Base-by-base conservation (phyloP, 1,284 basidiomycete genomes). In the Marasmius sp. region DNA sequence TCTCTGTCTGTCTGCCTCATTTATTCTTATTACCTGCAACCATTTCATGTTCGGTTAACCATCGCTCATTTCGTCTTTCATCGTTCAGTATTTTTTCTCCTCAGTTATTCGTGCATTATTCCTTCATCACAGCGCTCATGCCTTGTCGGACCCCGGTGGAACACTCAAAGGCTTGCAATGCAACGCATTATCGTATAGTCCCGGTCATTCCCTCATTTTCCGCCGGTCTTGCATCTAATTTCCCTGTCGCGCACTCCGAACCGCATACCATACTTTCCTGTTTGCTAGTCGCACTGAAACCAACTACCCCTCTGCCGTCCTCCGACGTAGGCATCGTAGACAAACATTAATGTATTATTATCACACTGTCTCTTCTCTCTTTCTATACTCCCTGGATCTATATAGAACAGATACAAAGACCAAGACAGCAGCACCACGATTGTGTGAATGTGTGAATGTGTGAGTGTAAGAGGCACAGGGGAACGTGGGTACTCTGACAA, bases 1-100 rank as follows among this genome's bases (percentile, higher is more conserved):
- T 60, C 59, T 59, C 57, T 65, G 59, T 66, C 61, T 52, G 62
- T 65, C 60, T 37, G 58, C 58, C 52, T 64, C 64, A 55, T 47
- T 64, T 62, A 52, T 63, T 59, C 59, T 57, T 52, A 37, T 37
- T 54, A 18, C 52, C 6, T n/a, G 16, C 37, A 37, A 20, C 18
- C 48, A 20, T 20, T 49, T 49, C 18, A 20, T 49, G 27, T 49
- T 49, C 48, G 18, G 18, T 14, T 27, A 49, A n/a, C 4, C 18
- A 27, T 58, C 58, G 52, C 39, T 52, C 57, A 27, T n/a, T 37
- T 41, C 22, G 18, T 27, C 27, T 27, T 27, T 27, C 27, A 27
- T 27, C 27, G 27, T 27, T 27, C 27, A 27, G 27, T 27, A 27
- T 27, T 34, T 55, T 55, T 43, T 34, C 39, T 48, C 20, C 48